A percentile compares a stretch with the other conserved stretches of the same genome.
These are phyloP conservation scores for Raffaelea ambrosiae DNA, from an alignment of 2,329 filamentous ascomycete species.

Conservation along the genomic window DNA sequence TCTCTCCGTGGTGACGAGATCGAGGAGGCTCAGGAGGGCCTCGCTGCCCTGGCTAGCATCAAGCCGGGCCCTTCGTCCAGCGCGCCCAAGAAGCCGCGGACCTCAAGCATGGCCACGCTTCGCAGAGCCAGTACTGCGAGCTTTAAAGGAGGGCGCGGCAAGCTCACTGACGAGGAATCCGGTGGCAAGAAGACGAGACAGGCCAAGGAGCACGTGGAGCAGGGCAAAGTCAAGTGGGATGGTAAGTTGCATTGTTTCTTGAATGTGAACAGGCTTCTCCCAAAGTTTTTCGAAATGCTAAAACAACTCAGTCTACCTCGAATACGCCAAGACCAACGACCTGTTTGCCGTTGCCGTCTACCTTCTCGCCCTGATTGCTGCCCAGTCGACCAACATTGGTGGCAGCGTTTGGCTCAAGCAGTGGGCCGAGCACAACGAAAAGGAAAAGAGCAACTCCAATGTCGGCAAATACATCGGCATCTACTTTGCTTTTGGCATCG, in stretches of 20 bases:
- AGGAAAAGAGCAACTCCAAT: conserved; percentile 58
- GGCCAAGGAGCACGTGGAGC: conserved; percentile 78
- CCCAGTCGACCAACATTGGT: conserved; percentile 75
- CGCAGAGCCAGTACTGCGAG: conserved; percentile 87
- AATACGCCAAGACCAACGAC: conserved; percentile 95
- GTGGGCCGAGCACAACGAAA: conserved; percentile 77
- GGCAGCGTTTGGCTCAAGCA: conserved; percentile 89
- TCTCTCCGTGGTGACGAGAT: conserved; percentile 59
- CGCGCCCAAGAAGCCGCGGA: conserved; percentile 40
- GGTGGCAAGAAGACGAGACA: conserved; percentile 70
- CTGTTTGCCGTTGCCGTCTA: conserved; percentile 76
- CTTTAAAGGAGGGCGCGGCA: conserved; percentile 78
- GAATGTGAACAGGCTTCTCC: no score
- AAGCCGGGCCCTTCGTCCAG: conserved; percentile 34
- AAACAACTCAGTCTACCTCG: conserved; percentile 58
- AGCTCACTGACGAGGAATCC: conserved; percentile 76
- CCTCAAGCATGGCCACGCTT: conserved; percentile 69
- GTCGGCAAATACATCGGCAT: conserved; percentile 89
- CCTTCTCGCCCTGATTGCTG: conserved; percentile 63
- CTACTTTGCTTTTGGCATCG: conserved; percentile 91
- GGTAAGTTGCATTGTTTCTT: conserved; percentile 21
- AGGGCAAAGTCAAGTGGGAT: conserved; percentile 96
- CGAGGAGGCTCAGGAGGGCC: conserved; percentile 68
- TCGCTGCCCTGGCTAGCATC: conserved; percentile 71
- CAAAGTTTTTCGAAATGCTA: no score